phyloP scores from a whole-genome alignment of 768 basidiomycete species.

The Mrakia hoshinonis region DNA sequence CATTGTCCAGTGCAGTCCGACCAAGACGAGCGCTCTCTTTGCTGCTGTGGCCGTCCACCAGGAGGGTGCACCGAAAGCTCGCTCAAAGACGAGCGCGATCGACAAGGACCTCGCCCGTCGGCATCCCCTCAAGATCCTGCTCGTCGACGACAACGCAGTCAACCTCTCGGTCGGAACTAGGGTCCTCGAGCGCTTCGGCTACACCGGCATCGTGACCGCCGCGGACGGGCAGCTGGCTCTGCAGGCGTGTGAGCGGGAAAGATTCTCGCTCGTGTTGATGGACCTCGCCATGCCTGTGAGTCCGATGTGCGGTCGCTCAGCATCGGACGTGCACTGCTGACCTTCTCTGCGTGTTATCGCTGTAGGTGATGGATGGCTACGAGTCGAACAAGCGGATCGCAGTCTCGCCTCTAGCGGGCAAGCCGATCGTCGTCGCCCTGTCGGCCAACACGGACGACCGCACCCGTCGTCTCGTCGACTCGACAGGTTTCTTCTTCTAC shows the following conservation, averaged over 20 bases:
- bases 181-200: constrained; percentile 24
- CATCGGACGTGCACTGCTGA: too few relatives aligned
- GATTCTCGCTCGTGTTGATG: constrained; percentile 7
- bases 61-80: not conserved
- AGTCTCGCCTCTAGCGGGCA: not conserved
- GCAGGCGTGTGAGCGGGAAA: not conserved
- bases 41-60: not conserved
- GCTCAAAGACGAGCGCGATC: constrained; percentile 1
- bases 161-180: constrained; percentile 22
- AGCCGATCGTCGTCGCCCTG: constrained; percentile 16
- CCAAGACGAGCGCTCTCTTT: constrained; percentile 5
- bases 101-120: constrained; percentile 2
- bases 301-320: too few relatives aligned
- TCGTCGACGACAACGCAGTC: constrained; percentile 25
- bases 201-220: not conserved
- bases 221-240: constrained; percentile 21
- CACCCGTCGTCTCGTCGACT: not conserved
- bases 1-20: not conserved
- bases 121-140: constrained; percentile 7
- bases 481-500: constrained; percentile 11
- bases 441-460: constrained; percentile 22
- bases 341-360: not conserved
- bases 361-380: constrained; percentile 7
- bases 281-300: not conserved
- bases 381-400: constrained; percentile 12